Evolutionary conservation across 1,139 yeast species (phyloP).

Genomic region (Sugiyamaella pinicola): DNA sequence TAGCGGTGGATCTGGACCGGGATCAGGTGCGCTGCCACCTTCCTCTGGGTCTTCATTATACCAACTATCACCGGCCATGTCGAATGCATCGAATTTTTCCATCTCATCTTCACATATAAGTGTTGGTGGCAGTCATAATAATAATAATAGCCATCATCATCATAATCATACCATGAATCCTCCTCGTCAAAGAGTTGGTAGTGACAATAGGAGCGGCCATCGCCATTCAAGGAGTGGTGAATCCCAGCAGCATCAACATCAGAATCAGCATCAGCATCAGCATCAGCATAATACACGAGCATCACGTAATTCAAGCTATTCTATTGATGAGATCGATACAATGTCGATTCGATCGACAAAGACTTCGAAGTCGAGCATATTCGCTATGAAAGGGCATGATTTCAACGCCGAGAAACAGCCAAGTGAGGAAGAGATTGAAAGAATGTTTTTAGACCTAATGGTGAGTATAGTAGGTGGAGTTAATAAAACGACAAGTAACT

Average conservation of each 20-base stretch:
- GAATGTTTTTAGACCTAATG: constrained; percentile 43
- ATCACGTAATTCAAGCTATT: constrained; percentile 19
- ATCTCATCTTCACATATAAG: constrained; percentile 1
- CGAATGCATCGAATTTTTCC: constrained; percentile 11
- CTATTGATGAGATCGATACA: constrained; percentile 25
- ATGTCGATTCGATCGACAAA: constrained; percentile 26
- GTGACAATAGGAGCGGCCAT: not conserved
- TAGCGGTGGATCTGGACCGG: not conserved
- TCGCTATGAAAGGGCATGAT: constrained; percentile 28
- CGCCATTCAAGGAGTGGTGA: constrained; percentile 16
- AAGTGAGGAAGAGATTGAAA: constrained; percentile 40
- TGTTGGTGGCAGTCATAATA: not conserved
- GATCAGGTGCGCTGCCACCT: not conserved
- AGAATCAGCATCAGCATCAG: no score
- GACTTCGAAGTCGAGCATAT: constrained; percentile 27
- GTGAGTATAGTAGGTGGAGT: constrained; percentile 50
- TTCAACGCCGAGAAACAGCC: constrained; percentile 36
- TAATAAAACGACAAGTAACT: not conserved
- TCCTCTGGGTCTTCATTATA: constrained; percentile 6
- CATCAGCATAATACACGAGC: not conserved
- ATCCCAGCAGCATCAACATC: constrained; percentile 4
- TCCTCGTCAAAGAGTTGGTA: constrained; percentile 3
- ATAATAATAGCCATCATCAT: not conserved
- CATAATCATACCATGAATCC: constrained; percentile 10
- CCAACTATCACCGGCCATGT: constrained; percentile 15